These are phyloP conservation scores for Xylaria arbuscula DNA, from an alignment of 2,329 filamentous ascomycete species.

Conservation along the genomic window DNA sequence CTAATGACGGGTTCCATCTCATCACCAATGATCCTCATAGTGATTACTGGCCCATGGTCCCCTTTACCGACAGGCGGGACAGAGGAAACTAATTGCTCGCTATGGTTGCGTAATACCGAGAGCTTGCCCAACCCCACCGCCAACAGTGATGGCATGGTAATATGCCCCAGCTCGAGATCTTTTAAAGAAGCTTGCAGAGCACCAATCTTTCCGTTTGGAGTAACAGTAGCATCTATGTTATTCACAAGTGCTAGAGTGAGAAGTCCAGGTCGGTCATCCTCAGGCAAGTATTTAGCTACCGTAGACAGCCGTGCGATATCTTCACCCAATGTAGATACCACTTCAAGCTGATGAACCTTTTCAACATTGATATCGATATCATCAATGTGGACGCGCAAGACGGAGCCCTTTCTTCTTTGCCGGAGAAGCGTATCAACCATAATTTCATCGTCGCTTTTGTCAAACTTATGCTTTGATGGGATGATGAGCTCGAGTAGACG, in stretches of 20 bases:
- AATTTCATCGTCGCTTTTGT: conserved; percentile 89
- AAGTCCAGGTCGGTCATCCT: conserved; percentile 92
- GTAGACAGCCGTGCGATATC: conserved; percentile 86
- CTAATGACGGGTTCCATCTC: conserved; percentile 94
- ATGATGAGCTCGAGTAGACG: conserved; percentile 86
- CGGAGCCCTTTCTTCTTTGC: conserved; percentile 86
- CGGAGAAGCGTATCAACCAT: conserved; percentile 90
- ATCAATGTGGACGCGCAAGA: conserved; percentile 77
- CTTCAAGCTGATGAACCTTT: conserved; percentile 72
- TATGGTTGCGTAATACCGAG: conserved; percentile 70
- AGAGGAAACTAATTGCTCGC: conserved; percentile 77
- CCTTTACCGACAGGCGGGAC: conserved; percentile 48
- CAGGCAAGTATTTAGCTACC: conserved; percentile 93
- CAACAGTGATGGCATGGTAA: conserved; percentile 84
- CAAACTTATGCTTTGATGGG: conserved; percentile 89
- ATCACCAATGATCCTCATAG: conserved; percentile 90
- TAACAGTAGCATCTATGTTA: conserved; percentile 69
- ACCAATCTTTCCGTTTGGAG: conserved; percentile 77
- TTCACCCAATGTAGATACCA: conserved; percentile 76
- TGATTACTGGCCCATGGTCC: conserved; percentile 69
- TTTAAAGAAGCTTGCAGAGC: conserved; percentile 66
- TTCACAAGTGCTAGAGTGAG: conserved; percentile 78
- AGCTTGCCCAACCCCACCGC: conserved; percentile 79
- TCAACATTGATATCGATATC: conserved; percentile 71
- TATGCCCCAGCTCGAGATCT: conserved; percentile 79